Percentiles rank a stretch among this genome's conserved stretches.
Evolutionary conservation across 371 early-diverging fungal genomes (phyloP).

Genomic region (Ecytonucleospora hepatopenaei): DNA sequence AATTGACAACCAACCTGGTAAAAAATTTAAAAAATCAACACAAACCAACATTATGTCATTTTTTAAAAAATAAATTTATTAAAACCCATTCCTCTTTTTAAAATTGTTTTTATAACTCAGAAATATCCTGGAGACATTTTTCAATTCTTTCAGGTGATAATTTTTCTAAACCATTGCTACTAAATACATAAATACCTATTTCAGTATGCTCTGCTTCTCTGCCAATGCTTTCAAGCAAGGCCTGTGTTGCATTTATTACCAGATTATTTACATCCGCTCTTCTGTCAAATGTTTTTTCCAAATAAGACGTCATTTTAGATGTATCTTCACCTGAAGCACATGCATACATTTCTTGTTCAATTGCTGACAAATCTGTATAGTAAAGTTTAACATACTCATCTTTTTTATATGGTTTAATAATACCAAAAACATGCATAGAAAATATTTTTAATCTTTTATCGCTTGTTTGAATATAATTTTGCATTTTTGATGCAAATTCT

Average conservation of each 20-base stretch:
- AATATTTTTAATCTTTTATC: conserved; percentile 43
- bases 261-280: conserved; percentile 25
- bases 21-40: not conserved
- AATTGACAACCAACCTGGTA: not conserved
- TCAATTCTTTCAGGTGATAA: conserved; percentile 46
- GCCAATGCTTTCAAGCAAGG: conserved; percentile 53
- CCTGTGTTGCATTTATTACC: conserved; percentile 36
- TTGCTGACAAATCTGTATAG: conserved; percentile 53
- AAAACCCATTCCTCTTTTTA: too few relatives aligned
- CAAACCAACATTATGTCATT: not conserved
- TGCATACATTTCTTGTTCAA: conserved; percentile 47
- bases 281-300: conserved; percentile 50
- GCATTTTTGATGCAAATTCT: conserved; percentile 49
- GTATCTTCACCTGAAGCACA: conserved; percentile 48
- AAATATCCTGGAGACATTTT: conserved; percentile 41
- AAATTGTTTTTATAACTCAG: conserved; percentile 41
- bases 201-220: conserved; percentile 47
- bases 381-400: conserved; percentile 40
- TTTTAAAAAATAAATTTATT: not conserved
- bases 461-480: conserved; percentile 46
- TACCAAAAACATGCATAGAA: conserved; percentile 49
- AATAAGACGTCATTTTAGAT: conserved; percentile 49
- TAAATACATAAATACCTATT: conserved; percentile 45
- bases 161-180: conserved; percentile 19
- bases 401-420: too few relatives aligned